Conservation (phyloP, 805 yeast genomes). For the Candida caryicola region DNA sequence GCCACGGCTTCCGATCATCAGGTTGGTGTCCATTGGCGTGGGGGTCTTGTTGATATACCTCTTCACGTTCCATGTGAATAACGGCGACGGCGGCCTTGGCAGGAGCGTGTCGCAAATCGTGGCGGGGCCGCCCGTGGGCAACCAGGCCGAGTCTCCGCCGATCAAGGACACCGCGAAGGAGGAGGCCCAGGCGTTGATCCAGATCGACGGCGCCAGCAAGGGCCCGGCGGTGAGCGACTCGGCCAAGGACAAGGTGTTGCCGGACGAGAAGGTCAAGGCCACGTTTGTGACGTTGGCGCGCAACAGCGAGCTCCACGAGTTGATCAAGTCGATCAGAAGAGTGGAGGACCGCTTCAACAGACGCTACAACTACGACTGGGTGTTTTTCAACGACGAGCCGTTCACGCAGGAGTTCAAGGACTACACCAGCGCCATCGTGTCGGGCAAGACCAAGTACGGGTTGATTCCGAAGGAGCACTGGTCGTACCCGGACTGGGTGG, state of each 20-base stretch:
- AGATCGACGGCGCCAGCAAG: conserved; percentile 2
- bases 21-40: conserved; percentile 6
- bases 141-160: conserved; percentile 2
- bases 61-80: conserved; percentile 2
- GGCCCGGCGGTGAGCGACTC: not conserved
- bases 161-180: conserved; percentile 8
- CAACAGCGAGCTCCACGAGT: conserved; percentile 61
- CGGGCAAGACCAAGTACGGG: conserved; percentile 80
- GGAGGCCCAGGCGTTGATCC: conserved; percentile 2
- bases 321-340: conserved; percentile 63
- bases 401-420: conserved; percentile 80
- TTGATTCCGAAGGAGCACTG: conserved; percentile 77
- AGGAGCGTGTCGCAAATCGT: not conserved
- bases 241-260: conserved; percentile 8
- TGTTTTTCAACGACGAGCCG: conserved; percentile 83
- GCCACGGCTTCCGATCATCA: conserved; percentile 8
- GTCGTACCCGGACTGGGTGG: conserved; percentile 84
- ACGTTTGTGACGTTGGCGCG: conserved; percentile 80
- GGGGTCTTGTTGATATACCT: conserved; percentile 9
- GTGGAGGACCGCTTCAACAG: conserved; percentile 88
- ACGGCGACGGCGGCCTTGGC: not conserved
- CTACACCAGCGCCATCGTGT: conserved; percentile 66
- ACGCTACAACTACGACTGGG: conserved; percentile 88
- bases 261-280: conserved; percentile 54
- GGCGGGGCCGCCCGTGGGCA: not conserved